Conservation (phyloP, 2,329 filamentous ascomycete species). For the Meredithiella fracta region DNA sequence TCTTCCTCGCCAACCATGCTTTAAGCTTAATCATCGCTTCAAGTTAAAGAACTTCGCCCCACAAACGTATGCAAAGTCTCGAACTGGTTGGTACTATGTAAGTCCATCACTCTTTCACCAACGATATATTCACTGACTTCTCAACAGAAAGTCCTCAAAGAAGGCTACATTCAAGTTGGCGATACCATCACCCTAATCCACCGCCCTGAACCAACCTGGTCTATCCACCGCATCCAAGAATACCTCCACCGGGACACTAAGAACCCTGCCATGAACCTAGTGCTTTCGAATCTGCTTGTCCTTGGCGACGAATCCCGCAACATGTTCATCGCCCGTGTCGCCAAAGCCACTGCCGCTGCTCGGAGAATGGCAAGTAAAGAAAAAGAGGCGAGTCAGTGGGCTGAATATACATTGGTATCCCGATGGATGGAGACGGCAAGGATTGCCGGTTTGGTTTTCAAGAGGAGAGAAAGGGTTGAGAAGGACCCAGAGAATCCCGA, state of each 20-base stretch:
- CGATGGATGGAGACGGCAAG: slow-evolving; percentile 34
- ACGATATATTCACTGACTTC: background rate
- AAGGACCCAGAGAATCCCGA: slow-evolving; percentile 16
- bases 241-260: slow-evolving; percentile 39
- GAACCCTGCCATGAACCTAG: slow-evolving; percentile 34
- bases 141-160: slow-evolving; percentile 31
- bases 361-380: slow-evolving; percentile 17
- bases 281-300: slow-evolving; percentile 33
- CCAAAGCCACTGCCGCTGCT: slow-evolving; percentile 25
- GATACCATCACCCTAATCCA: slow-evolving; percentile 40
- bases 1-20: slow-evolving; percentile 47
- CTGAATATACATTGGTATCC: slow-evolving; percentile 30
- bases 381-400: slow-evolving; percentile 23
- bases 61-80: slow-evolving; percentile 36
- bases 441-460: slow-evolving; percentile 36
- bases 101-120: background rate
- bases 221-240: slow-evolving; percentile 45
- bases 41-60: slow-evolving; percentile 44
- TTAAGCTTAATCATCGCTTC: slow-evolving; percentile 54
- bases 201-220: slow-evolving; percentile 42
- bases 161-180: slow-evolving; percentile 37
- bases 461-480: slow-evolving; percentile 20
- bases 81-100: slow-evolving; percentile 48
- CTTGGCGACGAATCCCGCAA: slow-evolving; percentile 33
- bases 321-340: slow-evolving; percentile 35